These are phyloP conservation scores for Capronia americana DNA, from an alignment of 2,329 filamentous ascomycete genomes.

Conservation along the genomic window DNA sequence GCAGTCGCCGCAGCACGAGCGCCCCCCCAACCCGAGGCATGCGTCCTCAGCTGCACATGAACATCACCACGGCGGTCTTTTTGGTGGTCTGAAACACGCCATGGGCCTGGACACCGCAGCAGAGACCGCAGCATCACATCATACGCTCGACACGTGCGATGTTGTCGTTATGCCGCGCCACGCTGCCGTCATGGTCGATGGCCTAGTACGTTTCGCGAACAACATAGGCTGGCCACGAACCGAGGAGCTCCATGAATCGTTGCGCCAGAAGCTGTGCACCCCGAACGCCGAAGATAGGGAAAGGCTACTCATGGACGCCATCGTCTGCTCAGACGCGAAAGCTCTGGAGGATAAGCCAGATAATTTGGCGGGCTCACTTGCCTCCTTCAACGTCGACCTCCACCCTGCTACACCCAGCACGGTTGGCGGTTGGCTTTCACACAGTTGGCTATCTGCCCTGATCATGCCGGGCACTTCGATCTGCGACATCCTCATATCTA, in stretches of 20 bases:
- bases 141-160: constrained; percentile 30
- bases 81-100: constrained; percentile 27
- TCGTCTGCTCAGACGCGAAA: constrained; percentile 19
- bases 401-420: constrained; percentile 40
- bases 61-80: constrained; percentile 12
- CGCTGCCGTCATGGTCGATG: constrained; percentile 38
- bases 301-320: constrained; percentile 31
- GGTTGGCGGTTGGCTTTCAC: constrained; percentile 61
- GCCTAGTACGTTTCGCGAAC: constrained; percentile 41
- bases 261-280: constrained; percentile 37
- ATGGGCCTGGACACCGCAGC: constrained; percentile 17
- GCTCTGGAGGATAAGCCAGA: not conserved
- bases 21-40: constrained; percentile 1
- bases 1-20: not conserved
- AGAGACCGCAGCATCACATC: not conserved
- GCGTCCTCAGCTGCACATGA: constrained; percentile 23
- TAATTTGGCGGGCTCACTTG: constrained; percentile 20
- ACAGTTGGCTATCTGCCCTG: constrained; percentile 62
- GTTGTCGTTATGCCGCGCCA: constrained; percentile 34
- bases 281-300: constrained; percentile 31
- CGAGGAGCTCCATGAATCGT: constrained; percentile 33
- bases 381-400: constrained; percentile 30
- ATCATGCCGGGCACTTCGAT: constrained; percentile 62
- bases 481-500: constrained; percentile 62
- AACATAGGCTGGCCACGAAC: constrained; percentile 40